Evolutionary conservation across 495 filamentous ascomycete species (phyloP).

Genomic region (Aspergillus taichungensis): DNA sequence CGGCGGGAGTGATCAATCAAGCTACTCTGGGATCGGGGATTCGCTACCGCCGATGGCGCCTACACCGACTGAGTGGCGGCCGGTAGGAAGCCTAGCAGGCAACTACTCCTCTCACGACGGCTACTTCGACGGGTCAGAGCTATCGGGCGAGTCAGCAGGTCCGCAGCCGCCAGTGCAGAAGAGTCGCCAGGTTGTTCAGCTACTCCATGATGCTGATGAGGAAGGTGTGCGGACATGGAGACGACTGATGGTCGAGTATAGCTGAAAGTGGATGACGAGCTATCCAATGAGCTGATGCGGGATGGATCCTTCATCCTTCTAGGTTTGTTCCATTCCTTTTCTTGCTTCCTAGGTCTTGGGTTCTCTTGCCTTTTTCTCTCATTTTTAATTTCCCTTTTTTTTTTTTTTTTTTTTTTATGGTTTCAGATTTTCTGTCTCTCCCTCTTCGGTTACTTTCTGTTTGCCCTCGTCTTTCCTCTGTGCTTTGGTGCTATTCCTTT

Average conservation of each 20-base stretch:
- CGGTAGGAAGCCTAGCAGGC: not conserved
- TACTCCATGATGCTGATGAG: slow-evolving; percentile 23
- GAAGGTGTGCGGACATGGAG: slow-evolving; percentile 26
- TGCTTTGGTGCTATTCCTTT: too few species aligned
- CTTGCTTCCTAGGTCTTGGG: not conserved
- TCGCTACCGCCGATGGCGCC: slow-evolving; percentile 2
- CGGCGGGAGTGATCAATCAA: not conserved
- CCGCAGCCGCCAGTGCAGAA: slow-evolving; percentile 11
- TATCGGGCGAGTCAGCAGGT: slow-evolving; percentile 4
- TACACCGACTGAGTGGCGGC: slow-evolving; percentile 7
- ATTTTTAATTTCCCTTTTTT: slow-evolving; percentile 1
- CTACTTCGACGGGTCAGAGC: slow-evolving; percentile 1
- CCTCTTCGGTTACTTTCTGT: too few species aligned
- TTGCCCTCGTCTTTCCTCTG: too few species aligned
- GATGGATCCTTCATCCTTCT: too few species aligned
- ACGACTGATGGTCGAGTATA: slow-evolving; percentile 30
- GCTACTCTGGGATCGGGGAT: slow-evolving; percentile 1
- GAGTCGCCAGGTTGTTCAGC: slow-evolving; percentile 18
- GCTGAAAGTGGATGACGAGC: slow-evolving; percentile 7
- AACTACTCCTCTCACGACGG: not conserved
- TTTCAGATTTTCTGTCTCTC: not conserved
- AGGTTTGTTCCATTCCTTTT: not conserved
- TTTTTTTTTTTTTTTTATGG: slow-evolving; percentile 2
- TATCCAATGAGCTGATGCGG: not conserved
- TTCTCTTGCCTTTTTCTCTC: slow-evolving; percentile 2